These are phyloP conservation scores for Pleurotus citrinopileatus DNA, from an alignment of 768 basidiomycete species.

Conservation along the genomic window DNA sequence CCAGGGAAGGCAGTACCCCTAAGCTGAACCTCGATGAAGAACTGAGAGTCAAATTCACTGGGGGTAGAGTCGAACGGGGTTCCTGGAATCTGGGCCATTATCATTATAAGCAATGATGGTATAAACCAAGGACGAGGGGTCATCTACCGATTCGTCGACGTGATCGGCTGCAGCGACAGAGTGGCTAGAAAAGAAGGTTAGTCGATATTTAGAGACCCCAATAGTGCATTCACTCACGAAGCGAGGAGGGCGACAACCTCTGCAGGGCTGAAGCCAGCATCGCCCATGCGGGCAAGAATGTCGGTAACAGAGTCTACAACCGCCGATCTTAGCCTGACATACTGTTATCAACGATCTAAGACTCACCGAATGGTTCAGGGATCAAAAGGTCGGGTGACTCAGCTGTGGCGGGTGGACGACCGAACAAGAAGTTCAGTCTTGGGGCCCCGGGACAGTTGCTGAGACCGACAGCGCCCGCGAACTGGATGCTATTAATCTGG, in stretches of 20 bases:
- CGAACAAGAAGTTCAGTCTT: conserved; percentile 24
- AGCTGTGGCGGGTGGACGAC: conserved; percentile 19
- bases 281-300: conserved; percentile 16
- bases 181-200: conserved; percentile 12
- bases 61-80: conserved; percentile 33
- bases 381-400: conserved; percentile 17
- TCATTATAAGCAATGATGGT: background rate
- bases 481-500: conserved; percentile 26
- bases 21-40: conserved; percentile 30
- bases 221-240: conserved; percentile 12
- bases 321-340: background rate
- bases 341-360: background rate
- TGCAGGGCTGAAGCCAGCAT: conserved; percentile 7
- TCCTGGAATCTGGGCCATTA: conserved; percentile 14
- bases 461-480: conserved; percentile 33
- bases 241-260: conserved; percentile 20
- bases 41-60: conserved; percentile 26
- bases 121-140: background rate
- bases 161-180: conserved; percentile 19
- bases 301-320: conserved; percentile 13
- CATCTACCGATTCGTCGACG: conserved; percentile 18
- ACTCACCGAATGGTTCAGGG: conserved; percentile 20
- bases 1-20: conserved; percentile 22
- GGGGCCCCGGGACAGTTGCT: conserved; percentile 34
- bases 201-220: background rate